Evolutionary conservation across 257 asterid genomes (phyloP).

Genomic region (Primulina huaijiensis): DNA sequence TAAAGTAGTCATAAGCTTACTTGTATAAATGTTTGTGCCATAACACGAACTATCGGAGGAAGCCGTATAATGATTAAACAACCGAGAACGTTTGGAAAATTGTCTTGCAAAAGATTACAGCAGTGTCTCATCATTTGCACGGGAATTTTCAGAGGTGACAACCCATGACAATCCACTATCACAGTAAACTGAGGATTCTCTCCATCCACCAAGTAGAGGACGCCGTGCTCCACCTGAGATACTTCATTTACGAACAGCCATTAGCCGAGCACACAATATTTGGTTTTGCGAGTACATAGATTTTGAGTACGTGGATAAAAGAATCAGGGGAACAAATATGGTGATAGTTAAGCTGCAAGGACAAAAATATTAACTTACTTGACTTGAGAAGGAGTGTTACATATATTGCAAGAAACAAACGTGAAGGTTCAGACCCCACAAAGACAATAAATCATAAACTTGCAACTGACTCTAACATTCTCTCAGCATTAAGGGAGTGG

Average conservation of each 20-base stretch:
- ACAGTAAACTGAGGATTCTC: conserved; percentile 74
- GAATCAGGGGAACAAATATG: not conserved
- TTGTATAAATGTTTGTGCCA: conserved; percentile 75
- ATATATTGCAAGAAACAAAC: conserved; percentile 3
- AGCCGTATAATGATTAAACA: conserved; percentile 69
- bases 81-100: conserved; percentile 86
- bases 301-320: conserved; percentile 6
- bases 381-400: conserved; percentile 9
- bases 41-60: conserved; percentile 85
- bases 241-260: conserved; percentile 51
- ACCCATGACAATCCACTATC: conserved; percentile 74
- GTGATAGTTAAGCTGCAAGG: conserved; percentile 5
- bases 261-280: conserved; percentile 25
- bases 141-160: conserved; percentile 76
- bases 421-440: conserved; percentile 5
- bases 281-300: conserved; percentile 9
- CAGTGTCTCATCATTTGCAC: conserved; percentile 80
- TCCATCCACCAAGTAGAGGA: conserved; percentile 56
- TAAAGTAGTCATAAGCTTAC: conserved; percentile 38
- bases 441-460: not conserved
- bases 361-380: conserved; percentile 1
- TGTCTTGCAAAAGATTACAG: conserved; percentile 72
- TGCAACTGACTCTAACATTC: conserved; percentile 5
- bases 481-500: not conserved
- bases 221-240: conserved; percentile 94